Evolutionary conservation across 1,284 basidiomycete genomes (phyloP).

Genomic region (Hemileia vastatrix): DNA sequence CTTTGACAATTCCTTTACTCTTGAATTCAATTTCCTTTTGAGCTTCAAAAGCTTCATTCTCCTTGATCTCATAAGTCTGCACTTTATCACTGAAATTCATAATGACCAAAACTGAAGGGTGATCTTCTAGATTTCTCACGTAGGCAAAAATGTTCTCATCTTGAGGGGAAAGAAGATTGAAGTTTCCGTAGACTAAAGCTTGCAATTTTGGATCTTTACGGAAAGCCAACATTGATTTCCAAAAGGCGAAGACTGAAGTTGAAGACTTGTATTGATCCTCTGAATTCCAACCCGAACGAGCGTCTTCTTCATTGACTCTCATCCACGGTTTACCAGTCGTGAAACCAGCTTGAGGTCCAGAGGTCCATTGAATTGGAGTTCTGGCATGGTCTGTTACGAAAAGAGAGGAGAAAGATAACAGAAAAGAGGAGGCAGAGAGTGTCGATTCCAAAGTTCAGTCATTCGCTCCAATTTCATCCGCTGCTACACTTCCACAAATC

Average conservation of each 20-base stretch:
- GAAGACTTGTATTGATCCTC: slow-evolving; percentile 50
- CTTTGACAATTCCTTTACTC: too few relatives aligned
- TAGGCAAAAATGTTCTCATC: slow-evolving; percentile 55
- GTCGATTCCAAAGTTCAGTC: too few relatives aligned
- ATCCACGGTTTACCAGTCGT: slow-evolving; percentile 63
- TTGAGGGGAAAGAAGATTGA: slow-evolving; percentile 49
- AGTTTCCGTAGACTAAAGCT: slow-evolving; percentile 53
- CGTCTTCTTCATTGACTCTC: slow-evolving; percentile 63
- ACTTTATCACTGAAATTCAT: too few relatives aligned
- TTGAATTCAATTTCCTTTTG: too few relatives aligned
- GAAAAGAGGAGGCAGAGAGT: too few relatives aligned
- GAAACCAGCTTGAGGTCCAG: slow-evolving; percentile 55
- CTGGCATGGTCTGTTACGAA: background rate
- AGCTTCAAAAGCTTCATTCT: too few relatives aligned
- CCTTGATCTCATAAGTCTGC: too few relatives aligned
- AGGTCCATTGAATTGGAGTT: slow-evolving; percentile 52
- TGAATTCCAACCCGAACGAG: slow-evolving; percentile 56
- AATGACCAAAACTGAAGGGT: too few relatives aligned
- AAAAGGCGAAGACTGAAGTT: slow-evolving; percentile 55
- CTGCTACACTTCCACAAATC: too few relatives aligned
- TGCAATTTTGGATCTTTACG: too few relatives aligned
- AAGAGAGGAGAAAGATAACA: background rate
- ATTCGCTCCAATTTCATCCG: too few relatives aligned
- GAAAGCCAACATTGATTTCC: slow-evolving; percentile 51
- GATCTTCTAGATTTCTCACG: slow-evolving; percentile 48